Evolutionary conservation across 2,329 filamentous ascomycete genomes (phyloP), one percentile per base, ranked within the genome.

Genomic region (Claviceps pazoutovae): DNA sequence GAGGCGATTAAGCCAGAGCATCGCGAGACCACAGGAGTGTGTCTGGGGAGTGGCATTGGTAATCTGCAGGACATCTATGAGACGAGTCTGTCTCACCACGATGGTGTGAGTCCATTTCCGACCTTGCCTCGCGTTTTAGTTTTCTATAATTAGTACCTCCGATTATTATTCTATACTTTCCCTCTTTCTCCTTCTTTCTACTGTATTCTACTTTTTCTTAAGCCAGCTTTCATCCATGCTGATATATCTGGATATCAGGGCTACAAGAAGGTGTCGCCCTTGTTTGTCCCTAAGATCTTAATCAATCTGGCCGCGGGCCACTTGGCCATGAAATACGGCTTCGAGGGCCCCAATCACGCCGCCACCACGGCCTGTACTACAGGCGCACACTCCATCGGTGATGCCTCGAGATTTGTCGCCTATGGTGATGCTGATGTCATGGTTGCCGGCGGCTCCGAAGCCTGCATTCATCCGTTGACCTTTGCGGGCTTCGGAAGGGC

Each of bases 251-350:
- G 16, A 51, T n/a, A 21, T 38, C 46, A 93, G 87, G 91, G 91
- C 56, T 95, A 96, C 66, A 88, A 80, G 59, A 95, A 93, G 62
- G 86, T 97, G 2, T 95, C 90, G 37, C 93, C 93, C 1, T 71
- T 95, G 3, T 97, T 98, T 63, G 89, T 97, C 7, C 93, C 93
- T 6, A 85, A 88, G 59, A 81, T 97, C 7, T 75, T 98, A 48
- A 95, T 95, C 69, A 98, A 98, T 65, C 79, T 98, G 58, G 93
- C 88, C 0, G 93, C 93, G 9, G 93, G 93, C 0, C 91, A 97
- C 64, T 82, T 97, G 39, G 91, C 91, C 26, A 97, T 98, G 83
- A 86, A 82, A 59, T 83, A 93, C 68, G 87, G 88, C 17, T 86
- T 98, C 62, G 72, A 86, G 66, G 93, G 93, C 0, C 93, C 93